These are phyloP conservation scores for Malus sylvestris DNA, from an alignment of 306 rosid species.

Conservation along the genomic window DNA sequence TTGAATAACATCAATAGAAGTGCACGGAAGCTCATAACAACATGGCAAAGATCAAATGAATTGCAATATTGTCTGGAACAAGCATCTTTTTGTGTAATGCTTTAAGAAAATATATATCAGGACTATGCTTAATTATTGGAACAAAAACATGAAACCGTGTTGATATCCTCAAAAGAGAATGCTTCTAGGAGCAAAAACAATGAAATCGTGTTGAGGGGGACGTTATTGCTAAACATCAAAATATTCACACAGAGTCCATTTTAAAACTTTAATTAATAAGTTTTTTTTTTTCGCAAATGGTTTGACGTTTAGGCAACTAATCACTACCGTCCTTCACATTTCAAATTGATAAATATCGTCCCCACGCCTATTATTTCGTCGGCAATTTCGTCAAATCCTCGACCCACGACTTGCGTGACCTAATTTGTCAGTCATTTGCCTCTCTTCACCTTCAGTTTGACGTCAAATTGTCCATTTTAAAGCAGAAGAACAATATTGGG, in stretches of 20 bases:
- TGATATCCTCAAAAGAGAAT: background rate
- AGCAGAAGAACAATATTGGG: background rate
- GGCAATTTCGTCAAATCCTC: background rate
- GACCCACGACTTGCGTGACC: background rate
- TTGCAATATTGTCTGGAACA: background rate
- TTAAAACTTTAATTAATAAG: too few relatives aligned
- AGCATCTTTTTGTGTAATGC: background rate
- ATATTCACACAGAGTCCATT: background rate
- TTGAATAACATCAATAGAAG: background rate
- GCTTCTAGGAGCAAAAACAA: background rate
- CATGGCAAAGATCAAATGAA: too few relatives aligned
- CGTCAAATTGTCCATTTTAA: background rate
- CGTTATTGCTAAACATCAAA: background rate
- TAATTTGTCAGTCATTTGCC: background rate
- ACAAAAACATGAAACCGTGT: background rate
- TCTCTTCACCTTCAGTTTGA: too few relatives aligned
- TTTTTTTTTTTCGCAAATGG: background rate
- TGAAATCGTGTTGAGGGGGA: background rate
- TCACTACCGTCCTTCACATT: background rate
- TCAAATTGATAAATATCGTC: background rate
- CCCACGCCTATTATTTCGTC: background rate
- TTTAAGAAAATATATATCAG: background rate
- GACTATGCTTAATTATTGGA: too few relatives aligned
- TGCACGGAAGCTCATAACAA: too few relatives aligned
- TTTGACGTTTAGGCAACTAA: background rate